Conservation (phyloP, 345 rosid species). For the Lenwebbia sp. region DNA sequence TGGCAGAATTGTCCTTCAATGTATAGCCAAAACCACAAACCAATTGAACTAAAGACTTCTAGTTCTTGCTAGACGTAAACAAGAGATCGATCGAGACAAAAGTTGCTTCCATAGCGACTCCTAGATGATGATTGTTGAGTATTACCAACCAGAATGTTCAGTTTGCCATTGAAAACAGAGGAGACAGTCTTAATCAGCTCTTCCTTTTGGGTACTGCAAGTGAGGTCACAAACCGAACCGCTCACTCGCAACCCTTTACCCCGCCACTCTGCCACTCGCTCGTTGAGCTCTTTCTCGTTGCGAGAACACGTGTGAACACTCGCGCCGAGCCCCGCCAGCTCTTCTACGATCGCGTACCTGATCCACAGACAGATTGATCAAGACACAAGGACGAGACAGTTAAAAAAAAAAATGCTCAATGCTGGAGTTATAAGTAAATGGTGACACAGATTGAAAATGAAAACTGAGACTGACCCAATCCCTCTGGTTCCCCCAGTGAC, state of each 20-base stretch:
- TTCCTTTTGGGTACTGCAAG: constrained; percentile 25
- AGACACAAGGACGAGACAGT: neutral
- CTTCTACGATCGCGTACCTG: constrained; percentile 55
- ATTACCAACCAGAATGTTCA: constrained; percentile 45
- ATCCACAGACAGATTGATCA: too few relatives aligned
- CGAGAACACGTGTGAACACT: constrained; percentile 44
- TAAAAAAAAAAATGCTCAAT: neutral
- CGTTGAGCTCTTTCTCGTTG: constrained; percentile 30
- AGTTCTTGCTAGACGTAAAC: neutral
- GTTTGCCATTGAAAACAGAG: constrained; percentile 35
- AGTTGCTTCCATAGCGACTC: neutral
- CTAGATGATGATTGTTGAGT: neutral
- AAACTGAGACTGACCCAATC: constrained; percentile 31
- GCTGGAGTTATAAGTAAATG: neutral
- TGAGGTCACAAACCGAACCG: constrained; percentile 54
- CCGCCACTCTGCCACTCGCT: constrained; percentile 37
- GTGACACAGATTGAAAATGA: neutral
- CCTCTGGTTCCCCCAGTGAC: constrained; percentile 68
- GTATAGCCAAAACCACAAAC: neutral
- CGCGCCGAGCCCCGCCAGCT: constrained; percentile 50
- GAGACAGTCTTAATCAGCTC: constrained; percentile 32
- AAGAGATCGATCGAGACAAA: neutral
- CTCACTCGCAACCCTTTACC: constrained; percentile 38
- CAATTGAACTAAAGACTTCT: neutral
- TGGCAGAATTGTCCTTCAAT: neutral